Percentiles rank a stretch among this genome's conserved stretches.
phyloP scores from a whole-genome alignment of 2,329 filamentous ascomycete species.

The Apiospora koreana region DNA sequence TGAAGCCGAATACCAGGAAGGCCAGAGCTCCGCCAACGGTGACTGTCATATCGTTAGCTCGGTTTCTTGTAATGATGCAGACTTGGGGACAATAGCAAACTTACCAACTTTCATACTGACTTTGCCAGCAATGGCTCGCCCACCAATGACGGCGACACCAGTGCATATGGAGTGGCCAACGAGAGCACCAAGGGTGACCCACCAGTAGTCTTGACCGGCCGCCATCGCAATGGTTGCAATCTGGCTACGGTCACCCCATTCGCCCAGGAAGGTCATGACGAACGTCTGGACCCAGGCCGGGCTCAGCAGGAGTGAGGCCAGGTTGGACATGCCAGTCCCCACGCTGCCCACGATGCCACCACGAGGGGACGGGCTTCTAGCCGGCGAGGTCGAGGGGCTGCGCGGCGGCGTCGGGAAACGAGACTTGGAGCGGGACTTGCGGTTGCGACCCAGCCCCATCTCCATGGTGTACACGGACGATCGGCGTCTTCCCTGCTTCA shows the following conservation, averaged over 20 bases:
- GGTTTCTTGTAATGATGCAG: neutral
- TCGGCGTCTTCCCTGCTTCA: constrained; percentile 64
- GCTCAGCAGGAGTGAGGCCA: constrained; percentile 84
- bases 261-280: constrained; percentile 96
- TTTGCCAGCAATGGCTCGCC: constrained; percentile 85
- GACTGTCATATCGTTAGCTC: constrained; percentile 52
- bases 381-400: constrained; percentile 76
- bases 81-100: constrained; percentile 39
- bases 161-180: constrained; percentile 89
- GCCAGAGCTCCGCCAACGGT: constrained; percentile 89
- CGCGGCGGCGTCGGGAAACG: constrained; percentile 79
- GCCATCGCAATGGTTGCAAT: constrained; percentile 99
- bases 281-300: constrained; percentile 99
- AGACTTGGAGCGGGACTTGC: constrained; percentile 72
- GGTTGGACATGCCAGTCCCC: constrained; percentile 69
- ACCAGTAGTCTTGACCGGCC: constrained; percentile 97
- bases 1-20: constrained; percentile 87
- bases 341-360: constrained; percentile 34
- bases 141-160: constrained; percentile 86
- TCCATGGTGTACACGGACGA: constrained; percentile 76
- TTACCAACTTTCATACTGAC: constrained; percentile 96
- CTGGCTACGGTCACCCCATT: constrained; percentile 97
- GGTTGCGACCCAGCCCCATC: constrained; percentile 67
- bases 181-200: constrained; percentile 89
- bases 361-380: constrained; percentile 57